Evolutionary conservation across 1,139 yeast species (phyloP), one percentile per base, ranked within the genome.

Genomic region (Debaryomycetaceae sp.): DNA sequence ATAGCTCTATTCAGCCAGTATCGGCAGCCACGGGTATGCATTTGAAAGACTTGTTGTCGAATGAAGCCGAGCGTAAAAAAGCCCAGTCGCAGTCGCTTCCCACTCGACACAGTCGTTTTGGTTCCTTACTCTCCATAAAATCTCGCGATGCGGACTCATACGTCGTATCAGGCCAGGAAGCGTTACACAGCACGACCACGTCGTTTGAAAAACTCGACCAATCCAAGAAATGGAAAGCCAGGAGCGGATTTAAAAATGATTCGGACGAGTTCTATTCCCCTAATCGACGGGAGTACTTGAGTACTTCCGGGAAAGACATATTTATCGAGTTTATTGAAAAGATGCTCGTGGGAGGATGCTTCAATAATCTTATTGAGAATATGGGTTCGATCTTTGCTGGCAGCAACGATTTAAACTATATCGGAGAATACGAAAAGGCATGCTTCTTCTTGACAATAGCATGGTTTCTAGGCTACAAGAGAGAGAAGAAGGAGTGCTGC

Each of bases 21-120:
- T 36, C 47, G 2, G 43, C 57, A 5, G 45, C 58, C 0, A 37
- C 55, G 3, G 62, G 58, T 2, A 34, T 59, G 45, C 66, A 64
- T 34, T 58, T 86, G 13, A 57, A 65, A 25, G 70, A 68, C 16
- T 51, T 85, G 10, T 57, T 86, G 15, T 54, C 59, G 3, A 64
- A 67, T 29, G 96, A 85, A 47, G 59, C 63, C 21, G 62, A 62
- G 25, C 52, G 76, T 37, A 73, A 70, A 37, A 62, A 58, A 27
- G 51, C 55, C 13, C 72, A 72, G 25, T 61, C 68, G 13, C 69
- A 65, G 39, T 60, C 65, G 30, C 59, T 73, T 4, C 72, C 80
- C 2, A 70, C 87, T 0, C 67, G 98, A 30, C 98, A 90, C 47
- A 90, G 93, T 4, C 66, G 95, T 25, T 90, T 90, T 57, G 98